Percentiles rank a stretch among this genome's conserved stretches.
Conservation (phyloP, 2,329 filamentous ascomycete species). For the Sphaerulina populicola region DNA sequence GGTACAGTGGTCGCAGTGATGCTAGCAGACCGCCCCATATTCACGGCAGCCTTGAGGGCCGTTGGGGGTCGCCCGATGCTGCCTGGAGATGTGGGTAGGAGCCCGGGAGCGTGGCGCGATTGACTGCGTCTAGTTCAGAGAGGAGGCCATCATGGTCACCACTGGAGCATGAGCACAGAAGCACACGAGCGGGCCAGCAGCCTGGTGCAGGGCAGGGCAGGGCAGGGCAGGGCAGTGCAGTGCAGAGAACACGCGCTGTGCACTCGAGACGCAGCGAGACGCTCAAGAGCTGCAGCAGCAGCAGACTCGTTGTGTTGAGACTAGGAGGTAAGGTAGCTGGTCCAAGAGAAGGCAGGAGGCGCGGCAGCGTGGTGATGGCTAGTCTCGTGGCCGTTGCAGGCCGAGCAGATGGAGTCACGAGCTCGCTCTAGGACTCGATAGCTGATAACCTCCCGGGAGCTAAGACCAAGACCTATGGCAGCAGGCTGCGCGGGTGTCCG, state of each 20-base stretch:
- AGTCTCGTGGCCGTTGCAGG: constrained; percentile 8
- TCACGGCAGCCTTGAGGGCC: constrained; percentile 17
- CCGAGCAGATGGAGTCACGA: constrained; percentile 12
- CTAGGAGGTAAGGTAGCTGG: background rate
- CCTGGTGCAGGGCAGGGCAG: background rate
- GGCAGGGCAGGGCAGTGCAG: constrained; percentile 8
- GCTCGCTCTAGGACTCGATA: constrained; percentile 9
- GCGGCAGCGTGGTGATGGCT: background rate
- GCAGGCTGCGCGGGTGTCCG: background rate
- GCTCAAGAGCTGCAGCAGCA: constrained; percentile 6
- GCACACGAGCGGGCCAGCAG: constrained; percentile 18
- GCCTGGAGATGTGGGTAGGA: constrained; percentile 1
- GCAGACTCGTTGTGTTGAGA: background rate
- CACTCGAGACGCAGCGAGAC: constrained; percentile 12
- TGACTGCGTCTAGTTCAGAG: constrained; percentile 14
- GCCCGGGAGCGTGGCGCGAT: constrained; percentile 10
- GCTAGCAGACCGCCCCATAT: constrained; percentile 20
- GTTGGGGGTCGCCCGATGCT: constrained; percentile 7
- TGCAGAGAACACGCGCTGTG: constrained; percentile 5
- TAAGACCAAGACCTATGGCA: background rate
- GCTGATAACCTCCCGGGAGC: background rate
- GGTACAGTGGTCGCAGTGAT: constrained; percentile 11
- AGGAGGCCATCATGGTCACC: constrained; percentile 18
- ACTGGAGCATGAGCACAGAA: constrained; percentile 17
- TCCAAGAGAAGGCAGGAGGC: background rate